phyloP scores from a whole-genome alignment of 1,284 basidiomycete genomes.

The Pisolithus thermaeus region DNA sequence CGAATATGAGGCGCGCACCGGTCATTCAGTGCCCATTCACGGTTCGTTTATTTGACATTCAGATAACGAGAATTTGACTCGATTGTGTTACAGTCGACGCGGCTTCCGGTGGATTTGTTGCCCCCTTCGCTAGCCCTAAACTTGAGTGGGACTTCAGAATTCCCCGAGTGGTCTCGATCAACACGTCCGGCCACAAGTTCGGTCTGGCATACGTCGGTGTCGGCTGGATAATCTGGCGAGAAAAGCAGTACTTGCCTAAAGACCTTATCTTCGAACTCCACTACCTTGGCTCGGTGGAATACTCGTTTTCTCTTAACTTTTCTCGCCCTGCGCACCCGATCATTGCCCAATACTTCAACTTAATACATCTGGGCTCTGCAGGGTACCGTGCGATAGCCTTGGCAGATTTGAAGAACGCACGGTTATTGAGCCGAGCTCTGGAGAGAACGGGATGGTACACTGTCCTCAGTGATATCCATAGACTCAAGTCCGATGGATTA shows the following conservation, averaged over 20 bases:
- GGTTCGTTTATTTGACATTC: slow-evolving; percentile 38
- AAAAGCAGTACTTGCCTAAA: slow-evolving; percentile 72
- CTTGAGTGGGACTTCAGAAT: slow-evolving; percentile 84
- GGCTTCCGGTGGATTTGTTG: slow-evolving; percentile 80
- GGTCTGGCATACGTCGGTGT: slow-evolving; percentile 85
- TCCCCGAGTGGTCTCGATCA: slow-evolving; percentile 85
- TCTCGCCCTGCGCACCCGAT: slow-evolving; percentile 88
- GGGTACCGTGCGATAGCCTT: slow-evolving; percentile 76
- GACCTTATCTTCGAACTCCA: slow-evolving; percentile 94
- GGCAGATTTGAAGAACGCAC: slow-evolving; percentile 77
- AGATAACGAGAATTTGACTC: background rate
- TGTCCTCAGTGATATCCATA: slow-evolving; percentile 70
- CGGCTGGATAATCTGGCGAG: slow-evolving; percentile 85
- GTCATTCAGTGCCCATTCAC: slow-evolving; percentile 80
- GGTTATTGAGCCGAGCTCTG: slow-evolving; percentile 81
- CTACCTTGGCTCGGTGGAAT: slow-evolving; percentile 61
- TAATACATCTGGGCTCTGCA: slow-evolving; percentile 79
- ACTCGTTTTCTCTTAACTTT: slow-evolving; percentile 91
- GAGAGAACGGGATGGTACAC: slow-evolving; percentile 77
- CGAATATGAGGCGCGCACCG: slow-evolving; percentile 79
- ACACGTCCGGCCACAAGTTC: slow-evolving; percentile 87
- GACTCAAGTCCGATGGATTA: slow-evolving; percentile 25
- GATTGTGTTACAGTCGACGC: slow-evolving; percentile 51
- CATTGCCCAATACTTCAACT: slow-evolving; percentile 90
- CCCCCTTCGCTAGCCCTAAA: slow-evolving; percentile 78